phyloP scores from a whole-genome alignment of 2,329 filamentous ascomycete species.

The Colletotrichum sansevieriae region DNA sequence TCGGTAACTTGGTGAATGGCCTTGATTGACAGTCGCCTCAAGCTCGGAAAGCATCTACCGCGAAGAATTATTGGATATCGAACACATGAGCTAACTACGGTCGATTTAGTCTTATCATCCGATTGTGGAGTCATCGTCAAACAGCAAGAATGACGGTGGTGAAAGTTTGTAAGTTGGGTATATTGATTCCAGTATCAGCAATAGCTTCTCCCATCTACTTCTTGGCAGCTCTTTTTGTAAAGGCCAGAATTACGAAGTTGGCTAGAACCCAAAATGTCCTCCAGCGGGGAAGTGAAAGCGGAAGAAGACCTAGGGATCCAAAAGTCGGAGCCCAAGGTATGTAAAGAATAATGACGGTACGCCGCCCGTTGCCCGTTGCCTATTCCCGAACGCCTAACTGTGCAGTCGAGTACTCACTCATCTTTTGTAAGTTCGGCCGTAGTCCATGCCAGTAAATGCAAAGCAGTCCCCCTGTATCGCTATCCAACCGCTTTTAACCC shows the following conservation, averaged over 20 bases:
- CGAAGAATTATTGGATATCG: no score
- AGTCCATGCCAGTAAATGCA: constrained; percentile 18
- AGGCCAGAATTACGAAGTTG: constrained; percentile 15
- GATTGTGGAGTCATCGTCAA: no score
- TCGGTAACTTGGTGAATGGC: not conserved
- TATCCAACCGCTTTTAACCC: not conserved
- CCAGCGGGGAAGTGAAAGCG: constrained; percentile 2
- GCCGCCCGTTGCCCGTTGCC: constrained; percentile 32
- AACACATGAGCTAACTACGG: no score
- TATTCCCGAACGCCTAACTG: constrained; percentile 35
- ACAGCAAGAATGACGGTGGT: no score
- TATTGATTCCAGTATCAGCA: constrained; percentile 23
- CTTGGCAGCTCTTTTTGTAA: constrained; percentile 2
- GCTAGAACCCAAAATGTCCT: constrained; percentile 15
- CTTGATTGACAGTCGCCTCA: no score
- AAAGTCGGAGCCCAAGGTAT: not conserved
- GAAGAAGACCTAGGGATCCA: constrained; percentile 7
- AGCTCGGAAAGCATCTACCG: no score
- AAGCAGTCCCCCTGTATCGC: constrained; percentile 7
- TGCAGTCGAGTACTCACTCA: constrained; percentile 30
- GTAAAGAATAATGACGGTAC: constrained; percentile 5
- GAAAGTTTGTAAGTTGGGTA: not conserved
- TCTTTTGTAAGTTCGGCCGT: constrained; percentile 28
- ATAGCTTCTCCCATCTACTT: constrained; percentile 11
- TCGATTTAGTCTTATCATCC: no score